These are phyloP conservation scores for Coix lacrymajobi DNA, from an alignment of 176 grass and related monocot species.

Conservation along the genomic window DNA sequence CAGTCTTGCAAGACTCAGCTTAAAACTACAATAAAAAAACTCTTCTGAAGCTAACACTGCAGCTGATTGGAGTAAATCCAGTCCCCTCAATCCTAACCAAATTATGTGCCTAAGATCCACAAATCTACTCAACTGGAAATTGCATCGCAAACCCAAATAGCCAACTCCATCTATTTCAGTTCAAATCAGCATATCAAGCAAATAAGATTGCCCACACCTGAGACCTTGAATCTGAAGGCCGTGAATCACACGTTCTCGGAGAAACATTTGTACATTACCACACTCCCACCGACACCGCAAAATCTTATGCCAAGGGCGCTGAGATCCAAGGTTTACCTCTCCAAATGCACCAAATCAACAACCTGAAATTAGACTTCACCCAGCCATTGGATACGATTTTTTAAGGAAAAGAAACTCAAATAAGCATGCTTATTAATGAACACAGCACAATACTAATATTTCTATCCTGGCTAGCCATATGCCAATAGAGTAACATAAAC, in stretches of 20 bases:
- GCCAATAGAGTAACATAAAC: no score
- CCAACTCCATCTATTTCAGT: constrained; percentile 5
- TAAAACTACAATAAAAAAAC: not conserved
- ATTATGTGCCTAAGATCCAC: constrained; percentile 19
- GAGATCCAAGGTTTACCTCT: constrained; percentile 26
- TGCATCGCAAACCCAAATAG: constrained; percentile 21
- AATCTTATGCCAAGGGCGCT: constrained; percentile 11
- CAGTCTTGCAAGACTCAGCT: constrained; percentile 9
- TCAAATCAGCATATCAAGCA: not conserved
- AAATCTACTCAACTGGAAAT: constrained; percentile 1
- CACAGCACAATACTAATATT: no score
- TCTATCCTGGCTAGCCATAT: no score
- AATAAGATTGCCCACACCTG: constrained; percentile 1
- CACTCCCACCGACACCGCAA: constrained; percentile 34
- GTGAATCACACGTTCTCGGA: constrained; percentile 7
- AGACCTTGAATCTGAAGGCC: constrained; percentile 25
- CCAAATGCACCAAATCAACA: constrained; percentile 30
- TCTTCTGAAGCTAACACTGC: not conserved
- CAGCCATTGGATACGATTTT: no score
- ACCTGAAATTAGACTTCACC: not conserved
- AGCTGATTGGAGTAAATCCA: constrained; percentile 10
- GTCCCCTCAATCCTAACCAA: not conserved
- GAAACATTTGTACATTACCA: constrained; percentile 14
- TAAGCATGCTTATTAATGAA: no score
- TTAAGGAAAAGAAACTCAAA: no score